Evolutionary conservation across 2,329 filamentous ascomycete genomes (phyloP), one percentile per base, ranked within the genome.

Genomic region (Aspergillus candidus): DNA sequence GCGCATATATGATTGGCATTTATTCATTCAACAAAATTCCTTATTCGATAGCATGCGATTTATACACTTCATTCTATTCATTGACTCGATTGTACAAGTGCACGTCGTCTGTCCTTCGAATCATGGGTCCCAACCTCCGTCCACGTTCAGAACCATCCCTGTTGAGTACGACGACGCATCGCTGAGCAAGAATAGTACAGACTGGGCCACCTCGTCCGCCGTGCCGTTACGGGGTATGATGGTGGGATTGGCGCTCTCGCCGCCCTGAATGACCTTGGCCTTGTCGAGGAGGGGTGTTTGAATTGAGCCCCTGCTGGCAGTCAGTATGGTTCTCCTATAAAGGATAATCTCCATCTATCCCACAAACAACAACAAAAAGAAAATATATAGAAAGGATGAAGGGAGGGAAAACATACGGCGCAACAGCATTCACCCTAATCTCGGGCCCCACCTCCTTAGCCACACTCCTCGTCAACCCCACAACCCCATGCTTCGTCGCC

Each of bases 151-250:
- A 4, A 70, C 63, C 8, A 65, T 60, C 0, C 73, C 72, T 1
- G 73, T 76, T 1, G 73, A 70, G 53, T 68, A 75, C 2, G 66
- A 70, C 1, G 67, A 57, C 8, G 69, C 67, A 46, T 72, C 67
- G 35, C 71, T 71, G 13, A 76, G 55, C 47, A 77, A 50, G 35
- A 73, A 76, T n/a, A 71, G 64, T 22, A 75, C 66, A 1, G 73
- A 59, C n/a, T 68, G 65, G 8, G 72, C 72, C 0, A 65, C 56
- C 41, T 69, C 66, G 3, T 63, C 58, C 0, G 63, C 41, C 12
- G 54, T 65, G 3, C 63, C 63, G 11, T 55, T 41, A 6, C 64
- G 53, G 22, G 57, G 52, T 27, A 66, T 61, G 4, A 55, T 56
- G 8, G 45, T 46, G 0, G 52, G 51, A 11, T 51, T 47, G 3